Percentiles rank a stretch among this genome's conserved stretches.
Evolutionary conservation across 1,139 yeast species (phyloP).

Genomic region (Geotrichum citri-aurantii): DNA sequence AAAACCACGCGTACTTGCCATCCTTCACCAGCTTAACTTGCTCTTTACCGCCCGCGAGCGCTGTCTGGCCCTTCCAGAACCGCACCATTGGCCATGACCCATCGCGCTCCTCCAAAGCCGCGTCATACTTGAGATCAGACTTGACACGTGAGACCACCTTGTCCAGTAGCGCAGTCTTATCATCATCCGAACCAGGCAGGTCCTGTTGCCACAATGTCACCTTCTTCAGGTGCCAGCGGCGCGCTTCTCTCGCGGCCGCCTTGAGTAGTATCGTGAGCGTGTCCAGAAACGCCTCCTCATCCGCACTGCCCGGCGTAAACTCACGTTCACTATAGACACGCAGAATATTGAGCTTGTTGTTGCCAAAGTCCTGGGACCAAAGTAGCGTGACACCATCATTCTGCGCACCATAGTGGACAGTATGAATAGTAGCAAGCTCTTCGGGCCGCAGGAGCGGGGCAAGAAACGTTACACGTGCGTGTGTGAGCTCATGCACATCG

Average conservation of each 20-base stretch:
- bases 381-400: slow-evolving; percentile 37
- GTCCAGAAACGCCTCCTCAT: slow-evolving; percentile 8
- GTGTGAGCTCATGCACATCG: slow-evolving; percentile 41
- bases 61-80: slow-evolving; percentile 9
- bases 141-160: not conserved
- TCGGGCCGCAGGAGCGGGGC: slow-evolving; percentile 24
- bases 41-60: slow-evolving; percentile 12
- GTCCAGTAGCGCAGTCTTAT: slow-evolving; percentile 2
- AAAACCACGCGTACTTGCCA: slow-evolving; percentile 34
- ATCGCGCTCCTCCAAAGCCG: slow-evolving; percentile 17
- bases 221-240: slow-evolving; percentile 23
- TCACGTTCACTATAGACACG: slow-evolving; percentile 23
- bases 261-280: slow-evolving; percentile 22
- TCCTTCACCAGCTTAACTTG: slow-evolving; percentile 26
- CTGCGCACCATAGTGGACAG: slow-evolving; percentile 35
- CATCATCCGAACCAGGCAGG: slow-evolving; percentile 22
- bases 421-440: slow-evolving; percentile 17
- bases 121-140: slow-evolving; percentile 6
- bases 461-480: slow-evolving; percentile 40
- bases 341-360: slow-evolving; percentile 35
- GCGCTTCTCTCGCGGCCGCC: slow-evolving; percentile 30
- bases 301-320: not conserved
- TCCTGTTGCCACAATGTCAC: slow-evolving; percentile 29
- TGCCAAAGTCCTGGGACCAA: slow-evolving; percentile 47
- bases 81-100: slow-evolving; percentile 32